Evolutionary conservation across 2,329 filamentous ascomycete genomes (phyloP), one percentile per base, ranked within the genome.

Genomic region (Tolypocladium ovalisporum): DNA sequence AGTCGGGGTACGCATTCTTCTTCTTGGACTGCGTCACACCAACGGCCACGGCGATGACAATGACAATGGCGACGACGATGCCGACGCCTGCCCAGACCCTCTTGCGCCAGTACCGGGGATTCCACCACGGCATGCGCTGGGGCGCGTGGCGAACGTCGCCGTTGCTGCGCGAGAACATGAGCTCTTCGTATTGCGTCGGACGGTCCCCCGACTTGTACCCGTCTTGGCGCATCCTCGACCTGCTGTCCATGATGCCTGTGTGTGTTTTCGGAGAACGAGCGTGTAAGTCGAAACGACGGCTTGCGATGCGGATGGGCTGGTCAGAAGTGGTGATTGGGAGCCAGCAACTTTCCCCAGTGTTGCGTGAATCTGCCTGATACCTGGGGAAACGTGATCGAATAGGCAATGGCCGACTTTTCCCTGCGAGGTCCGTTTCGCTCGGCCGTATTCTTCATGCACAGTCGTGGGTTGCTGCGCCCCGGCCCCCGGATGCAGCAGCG

Each of bases 71-170:
- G 2, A 77, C 53, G 29, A 69, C 68, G 2, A 76, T 57, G 1
- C 73, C 61, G 1, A 71, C 65, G 4, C 62, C 74, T 7, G 79
- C 64, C 77, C 79, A 85, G 13, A 71, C 73, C 58, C 75, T 77
- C 65, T 78, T 77, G 44, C 76, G 70, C 83, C 83, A 86, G 52
- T 73, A 73, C 54, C 73, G 72, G 0, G 78, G 76, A 60, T 83
- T 73, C 67, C 76, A 82, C 68, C 67, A 71, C 9, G 71, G 68
- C 59, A 65, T 67, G 34, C 60, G 63, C 7, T 68, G 59, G 19
- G 64, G 62, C 19, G 62, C 64, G 27, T 57, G 63, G 4, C 61
- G 63, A 24, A 64, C 29, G 57, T 59, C 60, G 52, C 63, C 58
- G 32, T 61, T 61, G 34, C 59, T 56, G 2, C 62, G 57, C 39